A percentile compares a stretch with the other conserved stretches of the same genome.
These are phyloP conservation scores for Podaxis sp. DNA, from an alignment of 768 basidiomycete genomes.

Conservation along the genomic window DNA sequence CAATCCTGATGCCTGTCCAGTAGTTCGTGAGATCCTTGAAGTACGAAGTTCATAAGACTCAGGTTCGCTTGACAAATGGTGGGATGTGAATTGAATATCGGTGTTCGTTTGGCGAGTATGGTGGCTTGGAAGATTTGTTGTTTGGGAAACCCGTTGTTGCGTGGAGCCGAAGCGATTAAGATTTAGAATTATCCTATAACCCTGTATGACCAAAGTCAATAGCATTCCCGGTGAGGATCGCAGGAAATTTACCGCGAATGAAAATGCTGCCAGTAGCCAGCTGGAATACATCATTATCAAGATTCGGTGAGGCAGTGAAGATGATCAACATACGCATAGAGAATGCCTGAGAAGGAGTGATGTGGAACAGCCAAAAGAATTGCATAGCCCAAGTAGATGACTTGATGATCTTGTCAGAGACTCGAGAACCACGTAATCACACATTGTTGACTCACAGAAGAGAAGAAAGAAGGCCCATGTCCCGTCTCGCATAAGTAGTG, in stretches of 20 bases:
- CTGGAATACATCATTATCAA: slow-evolving; percentile 19
- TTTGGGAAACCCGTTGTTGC: slow-evolving; percentile 9
- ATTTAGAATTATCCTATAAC: slow-evolving; percentile 38
- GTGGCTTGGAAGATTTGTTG: slow-evolving; percentile 10
- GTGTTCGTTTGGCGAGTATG: slow-evolving; percentile 27
- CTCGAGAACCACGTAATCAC: not conserved
- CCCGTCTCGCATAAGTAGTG: slow-evolving; percentile 45
- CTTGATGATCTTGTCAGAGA: not conserved
- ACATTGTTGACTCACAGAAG: slow-evolving; percentile 29
- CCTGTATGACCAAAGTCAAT: slow-evolving; percentile 20
- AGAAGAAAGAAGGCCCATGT: slow-evolving; percentile 41
- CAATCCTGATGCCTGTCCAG: not conserved
- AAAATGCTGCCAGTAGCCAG: slow-evolving; percentile 34
- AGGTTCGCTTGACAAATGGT: slow-evolving; percentile 19
- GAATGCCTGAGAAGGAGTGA: slow-evolving; percentile 27
- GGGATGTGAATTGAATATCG: slow-evolving; percentile 30
- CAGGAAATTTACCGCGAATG: slow-evolving; percentile 29
- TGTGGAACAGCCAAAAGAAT: slow-evolving; percentile 11
- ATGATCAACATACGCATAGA: slow-evolving; percentile 28
- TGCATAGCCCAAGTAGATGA: slow-evolving; percentile 10
- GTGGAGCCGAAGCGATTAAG: slow-evolving; percentile 27
- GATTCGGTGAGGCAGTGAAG: not conserved
- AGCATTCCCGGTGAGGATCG: not conserved
- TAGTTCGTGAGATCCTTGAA: slow-evolving; percentile 1
- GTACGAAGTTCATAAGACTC: slow-evolving; percentile 24